Base-by-base conservation (phyloP, 176 grass and related monocot genomes). In the Cenchrus fungigraminus region DNA sequence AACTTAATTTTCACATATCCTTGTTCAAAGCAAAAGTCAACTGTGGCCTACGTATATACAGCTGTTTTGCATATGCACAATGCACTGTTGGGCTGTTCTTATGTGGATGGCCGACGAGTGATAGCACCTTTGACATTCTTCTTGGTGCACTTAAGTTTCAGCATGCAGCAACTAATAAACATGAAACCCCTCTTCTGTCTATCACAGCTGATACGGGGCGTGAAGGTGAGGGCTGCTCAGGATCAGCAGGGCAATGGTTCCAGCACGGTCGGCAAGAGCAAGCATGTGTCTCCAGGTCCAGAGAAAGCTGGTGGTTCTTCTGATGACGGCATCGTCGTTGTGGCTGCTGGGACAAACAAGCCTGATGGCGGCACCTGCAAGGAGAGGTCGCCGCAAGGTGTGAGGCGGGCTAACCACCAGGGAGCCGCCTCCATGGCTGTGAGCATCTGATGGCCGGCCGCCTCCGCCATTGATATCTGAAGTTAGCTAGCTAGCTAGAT, bases 161-260 rank as follows among this genome's bases (percentile, higher is more conserved):
- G 32, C 65, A 59, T 25, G 25, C 65, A 76, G 6, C 46, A 40
- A 4, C 37, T 71, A 71, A 25, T 25, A 25, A 25, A 76, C 0
- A 40, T 4, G 5, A 17, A 6, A 52, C 11, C 4, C 57, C 13
- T 68, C 54, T 20, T 29, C 9, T 73, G 4, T 66, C 3, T 79
- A 56, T 49, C n/a, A 71, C 75, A 99, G 97, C 88, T 99, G 84
- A 99, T 99, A 84, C 84, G 91, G 17, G 97, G 93, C 14, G 86
- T 96, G 79, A 99, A 99, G 81, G 91, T 94, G 13, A 84, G 88
- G 66, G 80, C 56, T 2, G 29, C 52, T 40, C 77, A 54, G 66
- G 93, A 85, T 55, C 61, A 78, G 53, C 61, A 78, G 53, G 82
- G 71, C 58, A 79, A 28, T 0, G 65, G 61, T 52, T 76, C 79